Evolutionary conservation across 2,329 filamentous ascomycete genomes (phyloP), one percentile per base, ranked within the genome.

Genomic region (Xylariales sp.): DNA sequence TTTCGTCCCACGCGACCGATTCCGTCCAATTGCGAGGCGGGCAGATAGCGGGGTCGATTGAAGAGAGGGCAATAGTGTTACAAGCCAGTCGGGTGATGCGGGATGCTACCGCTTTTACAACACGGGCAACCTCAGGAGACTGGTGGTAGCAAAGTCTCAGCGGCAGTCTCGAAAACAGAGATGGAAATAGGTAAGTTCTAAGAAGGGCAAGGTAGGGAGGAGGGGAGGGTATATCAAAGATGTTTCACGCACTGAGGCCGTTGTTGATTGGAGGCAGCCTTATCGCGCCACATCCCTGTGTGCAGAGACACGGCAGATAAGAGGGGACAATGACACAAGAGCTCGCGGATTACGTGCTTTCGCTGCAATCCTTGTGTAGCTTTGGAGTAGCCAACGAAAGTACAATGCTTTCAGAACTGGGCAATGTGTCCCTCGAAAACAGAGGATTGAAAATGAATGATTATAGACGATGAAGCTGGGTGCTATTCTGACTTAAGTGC

Each of bases 221-320:
- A 18, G 38, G 38, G 38, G 38, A 40, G 38, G 39, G 39, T 35
- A 42, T 42, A 29, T 36, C 19, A n/a, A n/a, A 22, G 20, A 36
- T 25, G 40, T 43, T 43, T 43, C 34, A 43, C 28, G 31, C 40
- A 31, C 27, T 31, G 18, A 20, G 32, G 31, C 27, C 15, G 32
- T 38, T 37, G 19, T 16, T 44, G 42, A 34, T 38, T 33, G 36
- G 36, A 39, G 35, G 35, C 42, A 44, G 36, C 22, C 42, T 44
- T 40, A 44, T 44, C 42, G 36, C 33, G 14, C n/a, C 28, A 15
- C 39, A 42, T 34, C 39, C 39, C 39, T 42, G 39, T 25, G n/a
- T n/a, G 19, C n/a, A 38, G 22, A 10, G n/a, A 16, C 16, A 20
- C 29, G 21, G 28, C 28, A 33, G 28, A 40, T 33, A 33, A 32